These are phyloP conservation scores for Amoeboaphelidium occidentale DNA, from an alignment of 371 early-diverging fungal genomes.

Conservation along the genomic window DNA sequence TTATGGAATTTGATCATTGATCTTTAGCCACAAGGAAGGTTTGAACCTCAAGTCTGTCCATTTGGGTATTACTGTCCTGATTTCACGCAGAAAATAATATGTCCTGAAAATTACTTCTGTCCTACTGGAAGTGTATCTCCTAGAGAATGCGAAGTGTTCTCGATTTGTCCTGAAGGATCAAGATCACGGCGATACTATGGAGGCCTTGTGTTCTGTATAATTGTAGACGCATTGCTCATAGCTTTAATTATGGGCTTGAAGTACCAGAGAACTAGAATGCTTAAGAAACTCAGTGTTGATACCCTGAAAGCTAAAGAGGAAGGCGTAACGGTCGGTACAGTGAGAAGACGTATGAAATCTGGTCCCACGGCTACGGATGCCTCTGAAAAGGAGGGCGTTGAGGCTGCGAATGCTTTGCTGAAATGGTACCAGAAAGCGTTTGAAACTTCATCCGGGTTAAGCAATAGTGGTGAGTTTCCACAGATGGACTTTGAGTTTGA, in stretches of 20 bases:
- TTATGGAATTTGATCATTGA: too few relatives aligned
- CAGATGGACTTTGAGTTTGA: constrained; percentile 1
- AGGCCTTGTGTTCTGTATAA: neutral
- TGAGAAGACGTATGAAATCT: neutral
- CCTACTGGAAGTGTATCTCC: neutral
- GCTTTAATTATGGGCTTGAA: neutral
- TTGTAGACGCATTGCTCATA: neutral
- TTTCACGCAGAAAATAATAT: neutral
- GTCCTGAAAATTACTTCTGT: neutral
- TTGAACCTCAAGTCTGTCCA: neutral
- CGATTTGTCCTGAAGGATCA: neutral
- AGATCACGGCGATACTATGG: neutral
- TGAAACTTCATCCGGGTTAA: neutral
- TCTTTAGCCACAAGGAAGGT: neutral
- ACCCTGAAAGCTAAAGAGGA: neutral
- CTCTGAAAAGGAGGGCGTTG: neutral
- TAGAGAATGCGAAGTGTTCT: neutral
- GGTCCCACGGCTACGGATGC: too few relatives aligned
- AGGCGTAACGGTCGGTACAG: neutral
- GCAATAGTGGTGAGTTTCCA: neutral
- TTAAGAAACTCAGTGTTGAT: neutral
- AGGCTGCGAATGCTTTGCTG: neutral
- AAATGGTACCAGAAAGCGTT: neutral
- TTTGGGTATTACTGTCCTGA: neutral
- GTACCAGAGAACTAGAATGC: neutral